A percentile compares a stretch with the other conserved stretches of the same genome.
These are phyloP conservation scores for Aspergillus clavatus DNA, from an alignment of 2,329 filamentous ascomycete species.

Conservation along the genomic window DNA sequence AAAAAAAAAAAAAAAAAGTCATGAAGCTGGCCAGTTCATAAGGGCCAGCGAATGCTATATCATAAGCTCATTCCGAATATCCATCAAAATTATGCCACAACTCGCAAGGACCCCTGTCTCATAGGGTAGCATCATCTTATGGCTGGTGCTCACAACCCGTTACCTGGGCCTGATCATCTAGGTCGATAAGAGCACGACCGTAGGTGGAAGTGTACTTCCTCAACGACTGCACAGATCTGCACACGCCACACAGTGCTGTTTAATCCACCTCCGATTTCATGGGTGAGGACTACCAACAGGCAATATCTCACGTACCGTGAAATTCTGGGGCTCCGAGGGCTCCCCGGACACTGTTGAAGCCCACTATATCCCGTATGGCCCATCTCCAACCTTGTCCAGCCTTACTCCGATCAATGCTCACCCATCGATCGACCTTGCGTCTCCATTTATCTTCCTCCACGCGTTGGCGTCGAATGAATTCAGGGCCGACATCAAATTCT, in stretches of 20 bases:
- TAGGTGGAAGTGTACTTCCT: background rate
- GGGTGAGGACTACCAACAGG: background rate
- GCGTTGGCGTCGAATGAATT: constrained; percentile 82
- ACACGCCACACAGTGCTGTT: too few species aligned
- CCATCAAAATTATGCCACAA: background rate
- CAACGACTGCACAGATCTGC: too few species aligned
- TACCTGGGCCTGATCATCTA: too few species aligned
- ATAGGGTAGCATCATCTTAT: background rate
- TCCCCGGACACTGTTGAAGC: constrained; percentile 19
- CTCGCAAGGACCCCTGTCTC: background rate
- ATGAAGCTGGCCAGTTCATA: constrained; percentile 6
- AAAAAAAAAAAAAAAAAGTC: constrained; percentile 15
- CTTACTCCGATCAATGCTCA: constrained; percentile 51
- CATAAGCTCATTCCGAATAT: constrained; percentile 8
- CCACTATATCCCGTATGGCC: constrained; percentile 56
- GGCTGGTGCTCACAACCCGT: background rate
- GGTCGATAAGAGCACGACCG: background rate
- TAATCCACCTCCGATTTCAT: too few species aligned
- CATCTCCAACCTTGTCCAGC: constrained; percentile 65
- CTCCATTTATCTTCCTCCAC: constrained; percentile 92
- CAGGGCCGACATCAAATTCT: constrained; percentile 94
- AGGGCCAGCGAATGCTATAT: constrained; percentile 6
- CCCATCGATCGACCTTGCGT: constrained; percentile 82
- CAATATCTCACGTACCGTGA: background rate
- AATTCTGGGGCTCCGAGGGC: constrained; percentile 7